These are phyloP conservation scores for Hypoxylon subgilvum DNA, from an alignment of 495 filamentous ascomycete genomes.

Conservation along the genomic window DNA sequence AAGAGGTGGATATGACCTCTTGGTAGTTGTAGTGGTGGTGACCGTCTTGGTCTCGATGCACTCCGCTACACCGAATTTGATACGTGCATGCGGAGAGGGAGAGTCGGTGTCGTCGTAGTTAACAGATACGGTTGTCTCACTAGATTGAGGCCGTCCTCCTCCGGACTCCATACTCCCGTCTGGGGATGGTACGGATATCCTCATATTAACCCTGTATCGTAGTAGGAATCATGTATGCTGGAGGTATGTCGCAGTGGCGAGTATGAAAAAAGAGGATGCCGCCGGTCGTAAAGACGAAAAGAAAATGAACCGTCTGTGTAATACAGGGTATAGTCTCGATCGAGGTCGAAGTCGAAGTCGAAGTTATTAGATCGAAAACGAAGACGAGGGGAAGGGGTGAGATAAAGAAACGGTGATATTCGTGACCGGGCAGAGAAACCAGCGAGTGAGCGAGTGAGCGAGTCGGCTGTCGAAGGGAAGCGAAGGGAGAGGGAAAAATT, in stretches of 20 bases:
- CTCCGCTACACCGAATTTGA: constrained; percentile 60
- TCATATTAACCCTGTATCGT: constrained; percentile 27
- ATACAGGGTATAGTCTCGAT: background rate
- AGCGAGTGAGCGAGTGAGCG: too few relatives aligned
- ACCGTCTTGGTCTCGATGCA: constrained; percentile 71
- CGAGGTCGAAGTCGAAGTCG: constrained; percentile 10
- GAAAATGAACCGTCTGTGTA: too few relatives aligned
- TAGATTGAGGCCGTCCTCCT: constrained; percentile 51
- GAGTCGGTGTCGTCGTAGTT: constrained; percentile 53
- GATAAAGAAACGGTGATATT: constrained; percentile 1
- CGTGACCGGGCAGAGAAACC: too few relatives aligned
- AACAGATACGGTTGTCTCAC: constrained; percentile 53
- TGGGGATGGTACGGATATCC: constrained; percentile 33
- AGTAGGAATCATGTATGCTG: constrained; percentile 33
- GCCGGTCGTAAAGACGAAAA: too few relatives aligned
- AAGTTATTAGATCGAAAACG: background rate
- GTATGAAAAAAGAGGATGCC: constrained; percentile 1
- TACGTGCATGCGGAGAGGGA: constrained; percentile 40
- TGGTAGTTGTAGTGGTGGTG: constrained; percentile 94
- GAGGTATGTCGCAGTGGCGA: background rate
- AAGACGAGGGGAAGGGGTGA: constrained; percentile 3
- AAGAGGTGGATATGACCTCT: constrained; percentile 84
- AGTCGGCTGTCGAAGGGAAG: too few relatives aligned
- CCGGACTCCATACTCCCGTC: constrained; percentile 46
- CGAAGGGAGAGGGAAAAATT: too few relatives aligned